A percentile compares a stretch with the other conserved stretches of the same genome.
phyloP scores from a whole-genome alignment of 2,329 filamentous ascomycete genomes.

The Xylaria sp. region DNA sequence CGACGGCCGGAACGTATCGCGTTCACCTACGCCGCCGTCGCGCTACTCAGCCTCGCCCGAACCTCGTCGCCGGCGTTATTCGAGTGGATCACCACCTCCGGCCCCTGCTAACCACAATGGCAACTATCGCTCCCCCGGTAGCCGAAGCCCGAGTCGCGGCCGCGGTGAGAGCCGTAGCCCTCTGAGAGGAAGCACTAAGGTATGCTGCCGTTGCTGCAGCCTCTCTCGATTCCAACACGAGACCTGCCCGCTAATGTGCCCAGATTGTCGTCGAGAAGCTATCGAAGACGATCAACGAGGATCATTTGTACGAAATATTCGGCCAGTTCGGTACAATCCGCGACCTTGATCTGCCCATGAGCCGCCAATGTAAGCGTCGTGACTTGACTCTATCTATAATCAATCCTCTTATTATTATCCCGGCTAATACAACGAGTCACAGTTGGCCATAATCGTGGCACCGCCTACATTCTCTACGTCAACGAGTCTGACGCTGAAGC shows the following conservation, averaged over 20 bases:
- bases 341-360: constrained; percentile 89
- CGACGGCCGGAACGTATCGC: constrained; percentile 36
- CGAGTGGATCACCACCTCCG: constrained; percentile 36
- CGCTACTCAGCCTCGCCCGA: constrained; percentile 47
- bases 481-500: constrained; percentile 80
- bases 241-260: constrained; percentile 3
- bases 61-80: constrained; percentile 40
- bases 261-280: constrained; percentile 96
- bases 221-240: not conserved
- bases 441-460: constrained; percentile 91
- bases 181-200: constrained; percentile 42
- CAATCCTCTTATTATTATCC: not conserved
- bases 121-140: constrained; percentile 37
- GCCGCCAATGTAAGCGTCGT: constrained; percentile 69
- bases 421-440: constrained; percentile 15
- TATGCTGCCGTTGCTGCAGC: constrained; percentile 14
- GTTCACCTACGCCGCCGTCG: constrained; percentile 45
- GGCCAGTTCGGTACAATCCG: constrained; percentile 83
- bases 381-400: not conserved
- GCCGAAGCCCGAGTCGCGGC: constrained; percentile 34
- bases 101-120: constrained; percentile 45
- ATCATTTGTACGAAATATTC: constrained; percentile 91
- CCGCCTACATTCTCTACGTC: constrained; percentile 87
- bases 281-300: constrained; percentile 91
- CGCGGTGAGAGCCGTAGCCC: constrained; percentile 40